Base-by-base conservation (phyloP, 2,329 filamentous ascomycete species). In the Aspergillus piperis region DNA sequence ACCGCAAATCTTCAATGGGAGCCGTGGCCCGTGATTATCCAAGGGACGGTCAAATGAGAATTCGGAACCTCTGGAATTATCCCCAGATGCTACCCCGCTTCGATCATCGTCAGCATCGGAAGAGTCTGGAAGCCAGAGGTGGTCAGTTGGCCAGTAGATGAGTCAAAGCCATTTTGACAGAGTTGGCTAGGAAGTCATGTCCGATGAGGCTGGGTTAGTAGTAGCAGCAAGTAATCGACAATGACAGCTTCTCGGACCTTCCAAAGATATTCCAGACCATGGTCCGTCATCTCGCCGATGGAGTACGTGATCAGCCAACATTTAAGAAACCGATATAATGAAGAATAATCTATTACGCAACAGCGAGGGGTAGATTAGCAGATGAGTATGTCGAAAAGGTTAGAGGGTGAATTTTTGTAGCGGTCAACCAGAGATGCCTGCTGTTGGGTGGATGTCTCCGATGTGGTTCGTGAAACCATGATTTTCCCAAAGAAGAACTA, bases 161-260 rank as follows among this genome's bases (percentile, higher is more conserved):
- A 42, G 39, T 21, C 25, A 23, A 23, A 49, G 17, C 21, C n/a
- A 21, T 15, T 21, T n/a, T 50, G 30, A 32, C 6, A 15, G 32
- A 15, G 55, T 47, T 50, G 59, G 59, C 25, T 4, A 58, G 59
- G 59, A 58, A 61, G 32, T 61, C 49, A 44, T 54, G 59, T 61
- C 59, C 54, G 59, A 58, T 36, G 21, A 54, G 23, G 25, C 23
- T 11, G 41, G 47, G 21, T 5, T 36, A 36, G 11, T 36, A 36
- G 32, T 36, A 36, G 25, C 7, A 30, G 27, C 10, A 30, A 36
- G 32, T 36, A 13, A 15, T 36, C 5, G 11, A 36, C 25, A 25
- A 50, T 30, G 47, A 55, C 39, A 47, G 21, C 41, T 11, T 32
- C 53, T 47, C 39, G 32, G 39, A 32, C 39, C 25, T 47, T 42